Conservation (phyloP, 1,284 basidiomycete genomes). For the Malassezia arunalokei region DNA sequence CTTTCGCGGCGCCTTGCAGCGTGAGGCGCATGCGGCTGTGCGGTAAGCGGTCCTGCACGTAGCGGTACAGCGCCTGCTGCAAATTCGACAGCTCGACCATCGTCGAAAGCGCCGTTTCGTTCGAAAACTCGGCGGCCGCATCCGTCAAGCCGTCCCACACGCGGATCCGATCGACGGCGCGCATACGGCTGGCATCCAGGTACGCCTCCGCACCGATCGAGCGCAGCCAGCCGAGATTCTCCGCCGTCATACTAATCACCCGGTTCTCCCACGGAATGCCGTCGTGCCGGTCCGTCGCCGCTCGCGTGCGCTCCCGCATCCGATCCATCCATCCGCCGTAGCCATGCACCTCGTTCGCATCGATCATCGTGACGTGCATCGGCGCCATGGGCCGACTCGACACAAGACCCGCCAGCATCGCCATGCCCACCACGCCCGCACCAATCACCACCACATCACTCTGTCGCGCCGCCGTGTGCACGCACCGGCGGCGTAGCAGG, state of each 20-base stretch:
- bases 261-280: slow-evolving; percentile 39
- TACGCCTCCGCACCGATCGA: slow-evolving; percentile 29
- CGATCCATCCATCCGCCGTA: slow-evolving; percentile 21
- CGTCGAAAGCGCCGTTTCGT: slow-evolving; percentile 21
- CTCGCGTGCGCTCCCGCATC: slow-evolving; percentile 5
- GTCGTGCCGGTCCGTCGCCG: slow-evolving; percentile 15
- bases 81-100: slow-evolving; percentile 44
- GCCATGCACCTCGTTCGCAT: slow-evolving; percentile 26
- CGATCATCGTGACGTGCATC: slow-evolving; percentile 27
- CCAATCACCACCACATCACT: slow-evolving; percentile 40
- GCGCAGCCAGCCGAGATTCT: slow-evolving; percentile 38
- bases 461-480: neutral
- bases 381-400: slow-evolving; percentile 2
- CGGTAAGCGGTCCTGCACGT: slow-evolving; percentile 16
- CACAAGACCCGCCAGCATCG: slow-evolving; percentile 18
- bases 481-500: neutral
- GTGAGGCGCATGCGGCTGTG: slow-evolving; percentile 48
- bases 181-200: slow-evolving; percentile 24
- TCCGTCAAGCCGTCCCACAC: slow-evolving; percentile 43
- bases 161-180: slow-evolving; percentile 32
- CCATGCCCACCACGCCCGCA: slow-evolving; percentile 39
- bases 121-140: slow-evolving; percentile 32
- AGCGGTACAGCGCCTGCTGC: slow-evolving; percentile 40
- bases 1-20: slow-evolving; percentile 59
- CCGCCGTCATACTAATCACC: slow-evolving; percentile 36